Base-by-base conservation (phyloP, 768 basidiomycete species). In the Fomitopsis pulvina region DNA sequence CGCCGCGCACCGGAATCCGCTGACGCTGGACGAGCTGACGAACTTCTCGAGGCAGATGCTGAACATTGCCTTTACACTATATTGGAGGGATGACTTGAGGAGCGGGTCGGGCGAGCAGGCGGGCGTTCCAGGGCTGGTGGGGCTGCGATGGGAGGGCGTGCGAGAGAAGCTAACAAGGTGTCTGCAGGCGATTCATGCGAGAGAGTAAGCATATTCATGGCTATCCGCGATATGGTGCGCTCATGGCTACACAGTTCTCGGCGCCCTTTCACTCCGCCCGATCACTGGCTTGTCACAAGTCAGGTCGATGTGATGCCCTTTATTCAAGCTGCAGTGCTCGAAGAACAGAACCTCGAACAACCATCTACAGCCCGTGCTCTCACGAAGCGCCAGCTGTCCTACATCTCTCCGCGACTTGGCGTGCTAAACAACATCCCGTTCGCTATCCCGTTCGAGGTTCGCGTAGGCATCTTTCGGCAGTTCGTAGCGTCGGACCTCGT, bases 361-460 rank as follows among this genome's bases (percentile, higher is more conserved):
- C 58, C 58, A 0, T 55, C 51, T 8, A 55, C 45, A 18, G 42
- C 51, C 24, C 68, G 68, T 39, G 52, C 59, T 29, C 68, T 78
- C 43, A 75, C 80, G 12, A 86, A 85, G 57, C 84, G 89, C 4
- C 83, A 88, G 55, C 66, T 87, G 38, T 80, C 86, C 0, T 74
- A 80, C 50, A 70, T 97, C 45, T 85, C 87, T 2, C 95, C 94
- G 0, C 81, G 92, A 6, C 75, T 98, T 2, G 91, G 90, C 2
- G 77, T 97, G 24, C 78, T 98, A 47, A 90, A 97, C 71, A 94
- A 97, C 66, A 88, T 98, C 50, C 95, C 94, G 0, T 96, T 96
- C 68, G 82, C 92, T 4, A 87, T 98, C 49, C 94, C 95, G 0
- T 98, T 98, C 68, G 83, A 87, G 45, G 79, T 81, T 1, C 83